Percentiles rank a stretch among this genome's conserved stretches.
phyloP scores from a whole-genome alignment of 345 rosid species.

The Salix dunnii region DNA sequence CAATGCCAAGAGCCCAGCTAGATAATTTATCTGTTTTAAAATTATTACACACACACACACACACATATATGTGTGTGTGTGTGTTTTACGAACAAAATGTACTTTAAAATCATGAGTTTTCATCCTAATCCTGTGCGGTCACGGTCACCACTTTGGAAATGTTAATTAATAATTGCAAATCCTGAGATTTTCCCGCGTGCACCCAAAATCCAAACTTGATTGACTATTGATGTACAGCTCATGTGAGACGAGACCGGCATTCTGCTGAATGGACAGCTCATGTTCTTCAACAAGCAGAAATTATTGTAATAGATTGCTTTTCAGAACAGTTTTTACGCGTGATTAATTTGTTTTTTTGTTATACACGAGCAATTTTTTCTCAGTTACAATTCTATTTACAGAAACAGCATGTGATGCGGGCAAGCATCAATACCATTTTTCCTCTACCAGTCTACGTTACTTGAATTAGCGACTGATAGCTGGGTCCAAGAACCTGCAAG shows the following conservation, averaged over 20 bases:
- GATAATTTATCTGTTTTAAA: too few relatives aligned
- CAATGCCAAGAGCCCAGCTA: not conserved
- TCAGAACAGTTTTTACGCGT: not conserved
- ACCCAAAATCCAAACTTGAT: not conserved
- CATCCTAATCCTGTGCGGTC: not conserved
- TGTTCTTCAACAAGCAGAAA: not conserved
- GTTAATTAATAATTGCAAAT: not conserved
- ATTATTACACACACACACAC: too few relatives aligned
- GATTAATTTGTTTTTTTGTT: not conserved
- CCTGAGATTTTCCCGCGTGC: constrained; percentile 12
- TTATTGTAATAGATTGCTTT: not conserved
- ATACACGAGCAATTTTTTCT: not conserved
- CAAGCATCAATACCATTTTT: not conserved
- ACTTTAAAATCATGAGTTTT: too few relatives aligned
- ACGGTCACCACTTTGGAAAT: not conserved
- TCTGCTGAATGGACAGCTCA: not conserved
- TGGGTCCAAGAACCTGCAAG: constrained; percentile 3
- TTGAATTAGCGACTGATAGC: not conserved
- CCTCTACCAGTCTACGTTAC: not conserved
- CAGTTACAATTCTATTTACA: not conserved
- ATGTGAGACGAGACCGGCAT: not conserved
- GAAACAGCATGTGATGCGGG: not conserved
- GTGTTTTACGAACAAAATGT: too few relatives aligned
- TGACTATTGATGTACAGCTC: not conserved
- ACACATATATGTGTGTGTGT: too few relatives aligned